Percentiles rank a stretch among this genome's conserved stretches.
These are phyloP conservation scores for Saccharomycopsis schoenii DNA, from an alignment of 805 yeast species.

Conservation along the genomic window DNA sequence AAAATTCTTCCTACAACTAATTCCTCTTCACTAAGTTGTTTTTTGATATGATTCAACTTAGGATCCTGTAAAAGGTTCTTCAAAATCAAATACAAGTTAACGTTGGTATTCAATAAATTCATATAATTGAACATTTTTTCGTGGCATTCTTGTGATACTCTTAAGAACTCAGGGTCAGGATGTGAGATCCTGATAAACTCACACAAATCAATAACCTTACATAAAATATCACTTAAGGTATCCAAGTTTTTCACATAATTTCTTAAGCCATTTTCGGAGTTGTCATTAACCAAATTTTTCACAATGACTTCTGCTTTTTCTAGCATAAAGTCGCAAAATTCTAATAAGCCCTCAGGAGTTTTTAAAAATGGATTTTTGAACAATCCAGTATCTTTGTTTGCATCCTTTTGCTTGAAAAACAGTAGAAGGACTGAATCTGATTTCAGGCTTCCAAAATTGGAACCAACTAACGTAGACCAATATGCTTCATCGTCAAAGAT, in stretches of 20 bases:
- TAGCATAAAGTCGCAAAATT: slow-evolving; percentile 60
- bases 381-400: slow-evolving; percentile 41
- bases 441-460: slow-evolving; percentile 15
- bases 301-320: slow-evolving; percentile 55
- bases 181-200: slow-evolving; percentile 87
- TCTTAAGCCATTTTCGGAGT: slow-evolving; percentile 33
- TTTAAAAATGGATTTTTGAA: slow-evolving; percentile 64
- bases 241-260: slow-evolving; percentile 62
- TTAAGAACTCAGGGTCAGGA: slow-evolving; percentile 60
- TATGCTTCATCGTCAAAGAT: slow-evolving; percentile 54
- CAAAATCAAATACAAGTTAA: slow-evolving; percentile 53
- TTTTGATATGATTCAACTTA: slow-evolving; percentile 24
- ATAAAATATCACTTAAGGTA: slow-evolving; percentile 74
- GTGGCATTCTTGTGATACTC: slow-evolving; percentile 81
- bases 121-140: slow-evolving; percentile 85
- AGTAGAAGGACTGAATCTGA: neutral
- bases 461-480: slow-evolving; percentile 29
- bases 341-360: slow-evolving; percentile 58
- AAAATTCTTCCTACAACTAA: slow-evolving; percentile 71
- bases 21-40: slow-evolving; percentile 59
- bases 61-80: slow-evolving; percentile 40
- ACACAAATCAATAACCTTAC: slow-evolving; percentile 89
- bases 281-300: slow-evolving; percentile 39
- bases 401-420: slow-evolving; percentile 30
- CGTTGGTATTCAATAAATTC: slow-evolving; percentile 84